phyloP scores from a whole-genome alignment of 2,329 filamentous ascomycete species.

The Pleomassaria siparia region DNA sequence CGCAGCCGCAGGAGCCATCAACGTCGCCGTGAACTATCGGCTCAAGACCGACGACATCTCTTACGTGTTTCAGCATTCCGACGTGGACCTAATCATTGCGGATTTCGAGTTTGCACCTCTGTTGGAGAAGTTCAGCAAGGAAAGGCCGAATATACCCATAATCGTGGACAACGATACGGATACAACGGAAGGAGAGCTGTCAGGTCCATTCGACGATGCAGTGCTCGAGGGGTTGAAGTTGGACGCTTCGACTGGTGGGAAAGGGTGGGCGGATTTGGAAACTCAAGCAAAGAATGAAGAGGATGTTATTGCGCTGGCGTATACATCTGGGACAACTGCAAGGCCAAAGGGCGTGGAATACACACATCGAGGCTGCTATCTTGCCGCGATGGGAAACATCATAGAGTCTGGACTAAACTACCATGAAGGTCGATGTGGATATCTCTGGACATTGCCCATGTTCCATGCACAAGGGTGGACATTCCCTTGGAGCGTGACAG shows the following conservation, averaged over 20 bases:
- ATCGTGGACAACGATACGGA: conserved; percentile 87
- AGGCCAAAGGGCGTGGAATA: conserved; percentile 90
- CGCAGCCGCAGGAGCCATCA: conserved; percentile 75
- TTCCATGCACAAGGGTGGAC: conserved; percentile 75
- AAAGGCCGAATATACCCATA: conserved; percentile 65
- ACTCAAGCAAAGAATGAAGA: conserved; percentile 74
- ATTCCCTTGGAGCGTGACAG: conserved; percentile 90
- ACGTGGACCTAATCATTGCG: conserved; percentile 84
- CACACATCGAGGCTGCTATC: conserved; percentile 83
- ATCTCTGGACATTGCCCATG: conserved; percentile 93
- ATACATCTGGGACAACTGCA: conserved; percentile 92
- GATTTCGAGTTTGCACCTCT: conserved; percentile 77
- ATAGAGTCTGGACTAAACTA: conserved; percentile 85
- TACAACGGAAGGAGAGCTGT: conserved; percentile 69
- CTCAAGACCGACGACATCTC: conserved; percentile 82
- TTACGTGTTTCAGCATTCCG: conserved; percentile 87
- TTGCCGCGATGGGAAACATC: conserved; percentile 81
- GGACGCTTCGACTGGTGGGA: conserved; percentile 65
- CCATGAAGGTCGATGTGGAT: conserved; percentile 69
- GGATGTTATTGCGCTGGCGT: conserved; percentile 80
- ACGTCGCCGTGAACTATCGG: conserved; percentile 73
- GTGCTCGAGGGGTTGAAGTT: conserved; percentile 76
- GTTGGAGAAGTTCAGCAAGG: conserved; percentile 65
- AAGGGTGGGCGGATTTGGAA: conserved; percentile 77
- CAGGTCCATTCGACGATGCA: conserved; percentile 80